These are phyloP conservation scores for Neonectria neomacrospora DNA, from an alignment of 2,329 filamentous ascomycete species.

Conservation along the genomic window DNA sequence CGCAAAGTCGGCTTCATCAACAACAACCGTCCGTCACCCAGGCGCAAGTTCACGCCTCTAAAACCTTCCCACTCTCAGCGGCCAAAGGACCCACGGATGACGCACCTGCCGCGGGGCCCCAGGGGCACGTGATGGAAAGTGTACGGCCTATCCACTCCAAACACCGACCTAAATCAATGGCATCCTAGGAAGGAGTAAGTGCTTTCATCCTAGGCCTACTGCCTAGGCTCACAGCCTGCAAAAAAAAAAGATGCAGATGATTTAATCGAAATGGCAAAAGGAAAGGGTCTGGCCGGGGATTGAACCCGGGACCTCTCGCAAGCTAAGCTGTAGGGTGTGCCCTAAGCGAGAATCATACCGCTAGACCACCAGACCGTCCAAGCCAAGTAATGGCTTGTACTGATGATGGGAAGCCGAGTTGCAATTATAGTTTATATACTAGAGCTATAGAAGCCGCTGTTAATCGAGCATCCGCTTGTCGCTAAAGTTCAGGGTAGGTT, in stretches of 20 bases:
- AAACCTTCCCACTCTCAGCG: constrained; percentile 7
- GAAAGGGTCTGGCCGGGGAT: constrained; percentile 54
- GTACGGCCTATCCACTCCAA: not conserved
- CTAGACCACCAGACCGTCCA: constrained; percentile 44
- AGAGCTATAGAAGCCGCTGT: no score
- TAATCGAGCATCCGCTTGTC: no score
- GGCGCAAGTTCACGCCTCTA: not conserved
- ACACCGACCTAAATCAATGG: not conserved
- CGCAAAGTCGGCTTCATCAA: not conserved
- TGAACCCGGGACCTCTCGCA: constrained; percentile 55
- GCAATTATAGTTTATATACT: not conserved
- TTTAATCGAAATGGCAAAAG: constrained; percentile 30
- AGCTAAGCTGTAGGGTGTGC: constrained; percentile 39
- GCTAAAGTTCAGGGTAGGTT: no score
- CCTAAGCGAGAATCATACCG: constrained; percentile 50
- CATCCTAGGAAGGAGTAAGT: not conserved
- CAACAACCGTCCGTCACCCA: not conserved
- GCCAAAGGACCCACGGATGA: constrained; percentile 1
- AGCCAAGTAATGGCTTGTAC: constrained; percentile 24
- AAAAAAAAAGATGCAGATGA: not conserved
- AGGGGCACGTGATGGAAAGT: constrained; percentile 70
- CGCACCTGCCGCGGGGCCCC: constrained; percentile 7
- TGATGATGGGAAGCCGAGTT: fast-evolving
- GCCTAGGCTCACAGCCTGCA: not conserved
- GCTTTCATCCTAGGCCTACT: no score